phyloP scores from a whole-genome alignment of 345 rosid species.

The Limnanthes douglasii region DNA sequence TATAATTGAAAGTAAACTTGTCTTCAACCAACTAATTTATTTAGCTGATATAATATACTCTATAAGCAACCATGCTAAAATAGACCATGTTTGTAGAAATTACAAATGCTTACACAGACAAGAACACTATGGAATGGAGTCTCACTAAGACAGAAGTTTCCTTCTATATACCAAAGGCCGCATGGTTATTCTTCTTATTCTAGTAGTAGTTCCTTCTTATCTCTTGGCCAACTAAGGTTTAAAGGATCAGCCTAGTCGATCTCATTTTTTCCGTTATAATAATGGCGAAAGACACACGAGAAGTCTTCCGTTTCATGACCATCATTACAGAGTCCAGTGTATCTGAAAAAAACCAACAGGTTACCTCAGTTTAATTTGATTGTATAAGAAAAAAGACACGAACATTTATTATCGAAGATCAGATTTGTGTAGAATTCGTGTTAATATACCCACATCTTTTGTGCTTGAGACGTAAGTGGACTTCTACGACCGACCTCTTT shows the following conservation, averaged over 20 bases:
- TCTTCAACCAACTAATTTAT: no score
- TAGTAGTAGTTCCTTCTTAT: no score
- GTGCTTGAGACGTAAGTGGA: slow-evolving; percentile 42
- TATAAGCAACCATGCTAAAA: no score
- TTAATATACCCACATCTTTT: slow-evolving; percentile 43
- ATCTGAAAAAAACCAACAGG: slow-evolving; percentile 28
- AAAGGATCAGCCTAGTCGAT: slow-evolving; percentile 3
- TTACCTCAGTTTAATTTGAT: not conserved
- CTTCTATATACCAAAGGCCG: no score
- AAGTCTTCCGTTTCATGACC: slow-evolving; percentile 75
- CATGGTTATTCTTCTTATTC: no score
- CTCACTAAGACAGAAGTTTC: no score
- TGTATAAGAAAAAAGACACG: not conserved
- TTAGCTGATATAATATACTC: no score
- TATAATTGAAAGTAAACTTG: no score
- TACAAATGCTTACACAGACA: no score
- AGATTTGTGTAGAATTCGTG: not conserved
- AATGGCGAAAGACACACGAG: slow-evolving; percentile 68
- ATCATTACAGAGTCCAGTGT: slow-evolving; percentile 33
- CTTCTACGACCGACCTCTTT: slow-evolving; percentile 34
- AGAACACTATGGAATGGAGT: no score
- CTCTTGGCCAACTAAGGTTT: no score
- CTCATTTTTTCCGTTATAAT: slow-evolving; percentile 47
- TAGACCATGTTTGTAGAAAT: no score
- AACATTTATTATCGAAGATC: not conserved